Conservation (phyloP, 2,329 filamentous ascomycete genomes). For the Aspergillus oerlinghausenensis region DNA sequence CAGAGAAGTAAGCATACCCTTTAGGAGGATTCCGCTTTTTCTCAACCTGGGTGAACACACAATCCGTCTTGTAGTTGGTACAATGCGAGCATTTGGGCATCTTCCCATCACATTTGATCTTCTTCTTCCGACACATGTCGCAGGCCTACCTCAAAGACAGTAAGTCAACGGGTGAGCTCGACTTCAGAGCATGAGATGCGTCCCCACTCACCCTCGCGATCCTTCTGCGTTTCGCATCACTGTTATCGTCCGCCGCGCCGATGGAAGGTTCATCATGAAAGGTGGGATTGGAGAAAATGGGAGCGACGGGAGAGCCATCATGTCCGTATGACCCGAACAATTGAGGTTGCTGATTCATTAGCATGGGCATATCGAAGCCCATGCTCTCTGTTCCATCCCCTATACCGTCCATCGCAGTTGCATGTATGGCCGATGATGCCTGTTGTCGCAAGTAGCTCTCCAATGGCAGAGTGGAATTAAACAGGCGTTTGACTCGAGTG, state of each 20-base stretch:
- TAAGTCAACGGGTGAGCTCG: constrained; percentile 2
- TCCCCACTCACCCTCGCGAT: constrained; percentile 71
- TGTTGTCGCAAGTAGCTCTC: constrained; percentile 1
- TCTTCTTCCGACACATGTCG: constrained; percentile 90
- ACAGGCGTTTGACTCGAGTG: constrained; percentile 10
- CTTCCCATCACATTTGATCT: constrained; percentile 97
- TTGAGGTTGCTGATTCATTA: constrained; percentile 62
- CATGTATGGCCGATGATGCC: constrained; percentile 1
- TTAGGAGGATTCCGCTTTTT: constrained; percentile 98
- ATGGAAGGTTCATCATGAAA: constrained; percentile 43
- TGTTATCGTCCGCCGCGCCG: constrained; percentile 50
- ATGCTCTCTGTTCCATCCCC: constrained; percentile 36
- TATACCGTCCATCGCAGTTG: constrained; percentile 29
- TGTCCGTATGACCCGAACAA: constrained; percentile 62
- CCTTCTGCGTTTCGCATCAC: constrained; percentile 81
- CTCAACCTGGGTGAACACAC: constrained; percentile 94
- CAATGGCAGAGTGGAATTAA: constrained; percentile 15
- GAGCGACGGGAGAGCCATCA: constrained; percentile 56
- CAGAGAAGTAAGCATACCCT: constrained; percentile 57
- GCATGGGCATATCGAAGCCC: constrained; percentile 45
- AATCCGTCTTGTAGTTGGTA: constrained; percentile 96
- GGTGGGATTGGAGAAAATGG: constrained; percentile 41
- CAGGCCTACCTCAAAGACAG: constrained; percentile 59
- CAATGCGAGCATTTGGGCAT: constrained; percentile 93
- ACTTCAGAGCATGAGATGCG: background rate